phyloP scores from a whole-genome alignment of 345 rosid genomes.

The Fremontodendron californicum region DNA sequence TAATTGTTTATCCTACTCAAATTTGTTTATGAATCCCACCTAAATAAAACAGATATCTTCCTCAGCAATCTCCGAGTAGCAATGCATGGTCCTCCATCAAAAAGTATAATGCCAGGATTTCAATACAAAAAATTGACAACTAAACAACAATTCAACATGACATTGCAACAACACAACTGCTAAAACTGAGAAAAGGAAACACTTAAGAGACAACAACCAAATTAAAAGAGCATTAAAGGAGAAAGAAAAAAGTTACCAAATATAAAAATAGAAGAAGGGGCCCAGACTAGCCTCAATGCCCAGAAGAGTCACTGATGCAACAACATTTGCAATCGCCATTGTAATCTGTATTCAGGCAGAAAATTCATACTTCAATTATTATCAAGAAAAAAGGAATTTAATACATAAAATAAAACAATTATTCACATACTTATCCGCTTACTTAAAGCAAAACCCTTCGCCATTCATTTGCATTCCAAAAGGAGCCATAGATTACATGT shows the following conservation, averaged over 20 bases:
- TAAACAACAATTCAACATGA: neutral
- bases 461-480: constrained; percentile 51
- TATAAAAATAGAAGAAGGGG: neutral
- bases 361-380: constrained; percentile 15
- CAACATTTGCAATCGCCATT: constrained; percentile 92
- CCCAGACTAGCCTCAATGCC: constrained; percentile 67
- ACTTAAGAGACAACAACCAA: constrained; percentile 1
- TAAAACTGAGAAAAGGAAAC: neutral
- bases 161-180: neutral
- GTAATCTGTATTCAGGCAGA: constrained; percentile 47
- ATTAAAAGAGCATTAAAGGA: neutral
- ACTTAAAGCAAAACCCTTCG: constrained; percentile 93
- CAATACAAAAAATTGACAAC: neutral
- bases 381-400: neutral
- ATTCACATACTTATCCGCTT: constrained; percentile 71
- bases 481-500: constrained; percentile 47
- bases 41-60: neutral
- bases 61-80: neutral
- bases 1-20: neutral
- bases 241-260: neutral
- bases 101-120: neutral
- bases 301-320: constrained; percentile 80
- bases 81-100: neutral
- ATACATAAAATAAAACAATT: neutral
- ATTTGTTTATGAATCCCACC: neutral